Evolutionary conservation across 2,329 filamentous ascomycete species (phyloP), one percentile per base, ranked within the genome.

Genomic region (Fusarium temperatum): DNA sequence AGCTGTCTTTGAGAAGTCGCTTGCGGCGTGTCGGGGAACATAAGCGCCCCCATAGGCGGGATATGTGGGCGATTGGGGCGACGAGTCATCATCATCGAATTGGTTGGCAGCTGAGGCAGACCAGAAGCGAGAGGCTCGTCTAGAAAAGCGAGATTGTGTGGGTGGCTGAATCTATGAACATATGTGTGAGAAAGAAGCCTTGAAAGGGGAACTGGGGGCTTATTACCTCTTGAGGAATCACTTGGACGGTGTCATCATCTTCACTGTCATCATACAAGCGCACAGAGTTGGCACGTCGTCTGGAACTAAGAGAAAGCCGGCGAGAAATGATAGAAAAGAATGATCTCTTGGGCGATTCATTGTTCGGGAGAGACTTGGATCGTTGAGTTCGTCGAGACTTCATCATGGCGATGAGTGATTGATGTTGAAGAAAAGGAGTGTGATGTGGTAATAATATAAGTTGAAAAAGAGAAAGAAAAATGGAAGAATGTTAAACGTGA

Each of bases 1-100:
- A 10, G 75, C 66, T n/a, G 70, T 76, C 62, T 75, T 76, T 41
- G 73, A 70, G 53, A 81, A 81, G 73, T 79, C 79, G 35, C 76
- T 64, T 11, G 80, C 80, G 6, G 80, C 80, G 59, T 81, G 80
- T 28, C 75, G 78, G 4, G 80, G 80, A 28, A 79, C 73, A 69
- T 81, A 81, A 47, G 74, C 53, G 51, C 65, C 66, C 28, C 65
- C 60, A 32, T 60, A 66, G 11, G 56, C 13, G 42, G 69, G 51
- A 26, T 63, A 66, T 11, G 68, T 53, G 9, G 75, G 66, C 1
- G 67, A 64, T 20, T 54, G 63, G 24, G 54, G 48, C 13, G 55
- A n/a, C 15, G 63, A 45, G 53, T 55, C 42, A 30, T 68, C 54
- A 28, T 67, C 48, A 12, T 66, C 64, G 50, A 76, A 75, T 41